Percentiles rank a stretch among this genome's conserved stretches.
Evolutionary conservation across 2,329 filamentous ascomycete genomes (phyloP).

Genomic region (Aspergillus terreus): DNA sequence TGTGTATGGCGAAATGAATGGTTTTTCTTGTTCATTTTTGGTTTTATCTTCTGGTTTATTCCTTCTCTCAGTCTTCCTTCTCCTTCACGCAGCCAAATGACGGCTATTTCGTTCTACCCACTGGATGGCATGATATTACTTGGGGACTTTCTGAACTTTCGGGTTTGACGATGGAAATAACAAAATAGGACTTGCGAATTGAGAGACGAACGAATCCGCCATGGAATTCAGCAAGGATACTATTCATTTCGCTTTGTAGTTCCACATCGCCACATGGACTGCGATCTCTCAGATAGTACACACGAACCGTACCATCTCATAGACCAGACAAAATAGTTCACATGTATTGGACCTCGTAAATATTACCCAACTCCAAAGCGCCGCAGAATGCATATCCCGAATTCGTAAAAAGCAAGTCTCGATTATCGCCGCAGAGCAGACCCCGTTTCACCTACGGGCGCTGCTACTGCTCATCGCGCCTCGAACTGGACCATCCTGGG

Average conservation of each 20-base stretch:
- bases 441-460: neutral
- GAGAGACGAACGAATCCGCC: no score
- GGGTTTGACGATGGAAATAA: no score
- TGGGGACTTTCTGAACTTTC: no score
- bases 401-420: conserved; percentile 9
- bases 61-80: neutral
- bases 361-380: conserved; percentile 25
- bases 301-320: neutral
- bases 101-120: no score
- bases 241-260: no score
- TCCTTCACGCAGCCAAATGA: no score
- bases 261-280: no score
- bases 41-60: conserved; percentile 1
- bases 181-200: no score
- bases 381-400: conserved; percentile 29
- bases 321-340: neutral
- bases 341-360: neutral
- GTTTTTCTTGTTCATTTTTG: conserved; percentile 1
- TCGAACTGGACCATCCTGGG: conserved; percentile 96
- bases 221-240: no score
- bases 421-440: no score
- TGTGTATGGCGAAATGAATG: neutral
- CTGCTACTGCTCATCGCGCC: conserved; percentile 61
- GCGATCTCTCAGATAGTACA: no score
- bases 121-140: no score